Evolutionary conservation across 305 asterid genomes (phyloP), one percentile per base, ranked within the genome.

Genomic region (Rubia tinctorum): DNA sequence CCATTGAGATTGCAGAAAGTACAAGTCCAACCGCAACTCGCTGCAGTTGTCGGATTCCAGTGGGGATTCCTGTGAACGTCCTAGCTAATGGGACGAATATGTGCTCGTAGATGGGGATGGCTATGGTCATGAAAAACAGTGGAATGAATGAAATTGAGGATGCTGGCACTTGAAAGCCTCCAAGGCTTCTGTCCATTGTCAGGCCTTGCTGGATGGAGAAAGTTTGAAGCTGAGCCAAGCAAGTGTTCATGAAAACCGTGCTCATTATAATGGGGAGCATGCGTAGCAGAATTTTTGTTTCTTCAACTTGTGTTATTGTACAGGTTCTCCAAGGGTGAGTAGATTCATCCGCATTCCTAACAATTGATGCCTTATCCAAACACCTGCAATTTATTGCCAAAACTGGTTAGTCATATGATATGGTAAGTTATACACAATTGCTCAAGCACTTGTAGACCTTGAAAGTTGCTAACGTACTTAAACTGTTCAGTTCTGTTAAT

Each of bases 211-310:
- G 91, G 80, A 88, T 78, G 59, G 90, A 75, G 70, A 90, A 88
- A 17, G 95, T 90, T 51, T 86, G 95, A 70, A 90, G 95, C 74
- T 90, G 96, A 71, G 96, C 95, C 72, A 90, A 73, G 75, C 95
- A 87, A 5, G 92, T 90, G 84, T 90, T 88, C 95, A 88, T 86
- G 86, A 90, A 87, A 51, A 88, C 75, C 0, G 90, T 88, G 80
- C 89, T 90, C 59, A 86, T 42, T 58, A 90, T 83, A 70, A 90
- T 81, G 27, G 94, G 96, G 12, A 90, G 81, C 95, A 90, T 87
- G 14, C 89, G 87, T 39, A 87, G 43, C 1, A 90, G 72, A 78
- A 86, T 87, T 74, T 90, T 90, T 23, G 92, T 88, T 77, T 90
- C 94, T 71, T 90, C 96, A 9, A 90, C 83, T 80, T 88, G 91